Evolutionary conservation across 2,329 filamentous ascomycete genomes (phyloP).

Genomic region (Colletotrichum navitas): DNA sequence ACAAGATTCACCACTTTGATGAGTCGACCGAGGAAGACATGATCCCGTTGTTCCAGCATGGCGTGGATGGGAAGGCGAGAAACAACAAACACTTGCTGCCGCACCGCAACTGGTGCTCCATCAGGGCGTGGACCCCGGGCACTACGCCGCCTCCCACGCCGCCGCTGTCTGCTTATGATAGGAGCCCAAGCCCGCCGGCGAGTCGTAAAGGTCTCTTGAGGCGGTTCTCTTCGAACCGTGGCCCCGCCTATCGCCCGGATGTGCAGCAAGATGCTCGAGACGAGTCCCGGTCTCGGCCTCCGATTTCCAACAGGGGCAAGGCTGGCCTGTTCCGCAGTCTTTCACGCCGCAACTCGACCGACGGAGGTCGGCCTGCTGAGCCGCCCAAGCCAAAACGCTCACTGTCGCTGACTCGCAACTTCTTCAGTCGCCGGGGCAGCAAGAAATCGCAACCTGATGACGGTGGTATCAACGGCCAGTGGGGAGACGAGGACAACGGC

Average conservation of each 20-base stretch:
- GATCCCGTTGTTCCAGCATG: constrained; percentile 91
- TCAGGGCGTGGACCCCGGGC: constrained; percentile 85
- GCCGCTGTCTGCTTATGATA: constrained; percentile 61
- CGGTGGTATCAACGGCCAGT: constrained; percentile 68
- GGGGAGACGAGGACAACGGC: constrained; percentile 60
- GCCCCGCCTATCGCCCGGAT: constrained; percentile 54
- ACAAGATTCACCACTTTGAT: constrained; percentile 81
- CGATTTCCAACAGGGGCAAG: constrained; percentile 56
- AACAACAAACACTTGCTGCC: constrained; percentile 93
- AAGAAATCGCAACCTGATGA: constrained; percentile 58
- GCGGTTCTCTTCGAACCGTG: constrained; percentile 58
- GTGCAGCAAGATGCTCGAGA: constrained; percentile 45
- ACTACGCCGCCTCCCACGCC: constrained; percentile 80
- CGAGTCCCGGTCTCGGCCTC: constrained; percentile 58
- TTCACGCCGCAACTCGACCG: constrained; percentile 55
- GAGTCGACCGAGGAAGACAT: constrained; percentile 91
- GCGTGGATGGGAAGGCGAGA: constrained; percentile 87
- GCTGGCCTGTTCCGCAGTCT: constrained; percentile 50
- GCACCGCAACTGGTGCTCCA: constrained; percentile 95
- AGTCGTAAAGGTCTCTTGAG: constrained; percentile 57
- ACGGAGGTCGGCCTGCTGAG: constrained; percentile 52
- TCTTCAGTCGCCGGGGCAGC: constrained; percentile 59
- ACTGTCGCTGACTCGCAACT: constrained; percentile 67
- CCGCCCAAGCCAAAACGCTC: constrained; percentile 65
- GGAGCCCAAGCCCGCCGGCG: constrained; percentile 55